Base-by-base conservation (phyloP, 345 rosid species). In the Turritis glabra region DNA sequence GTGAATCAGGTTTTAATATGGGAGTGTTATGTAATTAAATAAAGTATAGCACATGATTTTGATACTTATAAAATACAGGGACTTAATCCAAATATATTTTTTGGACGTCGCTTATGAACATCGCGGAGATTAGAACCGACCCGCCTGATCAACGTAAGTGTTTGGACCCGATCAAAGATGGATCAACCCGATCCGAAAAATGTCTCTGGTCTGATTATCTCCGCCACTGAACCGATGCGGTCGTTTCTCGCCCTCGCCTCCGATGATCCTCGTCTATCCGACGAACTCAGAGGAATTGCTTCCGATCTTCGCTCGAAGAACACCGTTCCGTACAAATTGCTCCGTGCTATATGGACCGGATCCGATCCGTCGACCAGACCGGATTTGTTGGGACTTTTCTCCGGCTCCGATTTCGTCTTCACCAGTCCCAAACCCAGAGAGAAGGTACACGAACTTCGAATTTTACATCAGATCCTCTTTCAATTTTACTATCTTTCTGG, bases 401-500 rank as follows among this genome's bases (percentile, higher is more conserved):
- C 85, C 7, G 88, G 88, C 30, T 79, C 94, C 13, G 68, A 64
- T 40, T 87, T 89, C 77, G 67, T 91, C 65, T 83, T 94, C 71
- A 47, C 68, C 58, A 81, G 91, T 68, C 93, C 97, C 32, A 87
- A 81, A 64, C 97, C 93, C 0, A 80, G 98, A 71, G 90, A 84
- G 74, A 94, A 91, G 95, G 98, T 91, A 54, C 48, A 7, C 19
- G 8, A 37, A 56, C 1, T 35, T 50, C 40, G 5, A 37, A 8
- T 41, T 29, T 30, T 48, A 48, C 40, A 44, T 13, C n/a, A 0
- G 1, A 48, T 26, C 30, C 5, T 38, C 46, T 46, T 29, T 64
- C 18, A 50, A 53, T 62, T 62, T 55, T 55, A 8, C 11, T 8
- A 27, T 38, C 13, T 52, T 62, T 7, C 19, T 63, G 19, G 17